phyloP scores from a whole-genome alignment of 1,139 yeast genomes.

The Kodamaea anthophila region DNA sequence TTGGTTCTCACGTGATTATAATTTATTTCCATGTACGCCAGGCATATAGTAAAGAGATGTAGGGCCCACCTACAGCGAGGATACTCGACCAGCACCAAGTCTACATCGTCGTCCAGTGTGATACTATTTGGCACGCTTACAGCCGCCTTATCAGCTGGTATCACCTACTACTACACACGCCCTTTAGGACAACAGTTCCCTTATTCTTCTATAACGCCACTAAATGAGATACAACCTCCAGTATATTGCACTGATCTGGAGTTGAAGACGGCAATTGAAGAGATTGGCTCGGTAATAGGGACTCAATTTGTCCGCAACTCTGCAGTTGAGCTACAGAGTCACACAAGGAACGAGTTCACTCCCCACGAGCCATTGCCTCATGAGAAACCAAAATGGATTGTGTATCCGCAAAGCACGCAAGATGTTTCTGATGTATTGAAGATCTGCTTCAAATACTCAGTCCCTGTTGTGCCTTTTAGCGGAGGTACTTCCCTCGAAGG shows the following conservation, averaged over 20 bases:
- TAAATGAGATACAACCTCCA: constrained; percentile 25
- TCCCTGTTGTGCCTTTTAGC: constrained; percentile 63
- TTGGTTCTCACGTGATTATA: no score
- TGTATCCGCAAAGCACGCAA: constrained; percentile 33
- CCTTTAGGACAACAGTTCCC: constrained; percentile 1
- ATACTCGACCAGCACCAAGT: no score
- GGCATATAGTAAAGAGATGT: no score
- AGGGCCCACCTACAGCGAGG: no score
- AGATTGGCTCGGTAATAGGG: constrained; percentile 32
- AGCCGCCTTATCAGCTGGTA: neutral
- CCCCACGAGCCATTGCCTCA: constrained; percentile 34
- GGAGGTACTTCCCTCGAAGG: constrained; percentile 45
- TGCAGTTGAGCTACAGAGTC: constrained; percentile 29
- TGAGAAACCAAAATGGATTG: constrained; percentile 30
- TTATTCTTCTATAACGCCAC: constrained; percentile 23
- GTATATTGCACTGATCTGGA: constrained; percentile 38
- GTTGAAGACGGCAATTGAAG: constrained; percentile 38
- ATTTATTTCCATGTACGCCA: no score
- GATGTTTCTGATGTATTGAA: constrained; percentile 32
- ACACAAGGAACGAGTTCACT: constrained; percentile 35
- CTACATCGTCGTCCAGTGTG: no score
- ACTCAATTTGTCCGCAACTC: constrained; percentile 20
- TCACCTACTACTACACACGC: neutral
- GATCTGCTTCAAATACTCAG: constrained; percentile 26
- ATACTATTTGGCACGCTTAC: constrained; percentile 1